Evolutionary conservation across 2,329 filamentous ascomycete genomes (phyloP), one percentile per base, ranked within the genome.

Genomic region (Paecilomyces fulvus): DNA sequence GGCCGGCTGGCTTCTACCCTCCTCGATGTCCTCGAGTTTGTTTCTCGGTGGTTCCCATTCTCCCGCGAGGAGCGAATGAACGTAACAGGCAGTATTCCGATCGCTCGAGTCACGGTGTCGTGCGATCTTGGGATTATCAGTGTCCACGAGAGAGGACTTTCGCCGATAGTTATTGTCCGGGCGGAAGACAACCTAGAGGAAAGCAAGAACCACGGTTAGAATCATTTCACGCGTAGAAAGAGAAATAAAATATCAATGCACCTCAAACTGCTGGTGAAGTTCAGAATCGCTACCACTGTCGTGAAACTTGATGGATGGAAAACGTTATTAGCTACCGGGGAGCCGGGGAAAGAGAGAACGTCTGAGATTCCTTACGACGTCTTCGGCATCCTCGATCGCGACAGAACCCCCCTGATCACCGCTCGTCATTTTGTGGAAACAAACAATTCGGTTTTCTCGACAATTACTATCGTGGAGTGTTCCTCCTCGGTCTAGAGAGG

Each of bases 131-230:
- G 73, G 66, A 57, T 75, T 69, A 30, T 77, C 73, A 51, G 70
- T 67, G 53, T 72, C 70, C 31, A 80, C 80, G 20, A 86, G 73
- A 3, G 83, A 86, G 20, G 83, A 83, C 71, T 83, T 83, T 63
- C 83, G 80, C 55, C 83, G 79, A 59, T 80, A 79, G 51, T 69
- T 73, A 57, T 67, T 74, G 55, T 79, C 77, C 50, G 75, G 72
- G 63, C 80, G 78, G 65, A 85, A 83, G 53, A 82, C 74, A 51
- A 86, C 82, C 80, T 85, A 14, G 17, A 52, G 21, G 49, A 49
- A 48, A 30, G n/a, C 30, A 9, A 55, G 23, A 58, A 54, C 43
- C 11, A 54, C 37, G 28, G 53, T 50, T 21, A 51, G 51, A 30
- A 30, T 3, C 9, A 52, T 48, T 51, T 52, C 49, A 43, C n/a